Evolutionary conservation across 2,329 filamentous ascomycete species (phyloP).

Genomic region (Alternaria triticimaculans): DNA sequence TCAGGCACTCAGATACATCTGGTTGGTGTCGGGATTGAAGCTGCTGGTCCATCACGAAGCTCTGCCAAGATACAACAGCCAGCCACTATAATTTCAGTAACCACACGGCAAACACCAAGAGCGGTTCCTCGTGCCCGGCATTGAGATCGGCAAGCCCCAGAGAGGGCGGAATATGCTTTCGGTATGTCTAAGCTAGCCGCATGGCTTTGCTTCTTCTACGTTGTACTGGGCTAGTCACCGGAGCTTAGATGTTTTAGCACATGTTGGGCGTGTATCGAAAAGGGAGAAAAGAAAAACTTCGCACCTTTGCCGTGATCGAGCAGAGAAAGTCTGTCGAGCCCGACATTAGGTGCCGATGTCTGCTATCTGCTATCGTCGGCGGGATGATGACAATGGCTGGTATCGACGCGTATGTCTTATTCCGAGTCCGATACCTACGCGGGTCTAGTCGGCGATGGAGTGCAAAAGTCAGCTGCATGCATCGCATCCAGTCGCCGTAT

Average conservation of each 20-base stretch:
- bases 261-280: conserved; percentile 3
- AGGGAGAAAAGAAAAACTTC: not conserved
- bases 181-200: conserved; percentile 1
- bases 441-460: not conserved
- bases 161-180: not conserved
- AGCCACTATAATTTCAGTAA: not conserved
- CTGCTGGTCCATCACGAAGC: not conserved
- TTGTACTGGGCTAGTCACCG: conserved; percentile 2
- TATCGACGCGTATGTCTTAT: not conserved
- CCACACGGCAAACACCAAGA: not conserved
- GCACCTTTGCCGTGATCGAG: not conserved
- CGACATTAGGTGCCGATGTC: conserved; percentile 1
- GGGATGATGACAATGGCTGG: not conserved
- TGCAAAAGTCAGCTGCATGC: not conserved
- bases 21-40: too few relatives aligned
- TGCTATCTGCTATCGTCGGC: conserved; percentile 2
- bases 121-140: not conserved
- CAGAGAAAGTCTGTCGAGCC: conserved; percentile 1
- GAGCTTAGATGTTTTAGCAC: not conserved
- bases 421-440: not conserved
- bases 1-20: not conserved
- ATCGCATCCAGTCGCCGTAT: conserved; percentile 1
- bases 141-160: conserved; percentile 1
- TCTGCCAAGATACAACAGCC: not conserved
- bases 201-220: conserved; percentile 7